Evolutionary conservation across 1,284 basidiomycete genomes (phyloP).

Genomic region (Melampsora larici-populina): DNA sequence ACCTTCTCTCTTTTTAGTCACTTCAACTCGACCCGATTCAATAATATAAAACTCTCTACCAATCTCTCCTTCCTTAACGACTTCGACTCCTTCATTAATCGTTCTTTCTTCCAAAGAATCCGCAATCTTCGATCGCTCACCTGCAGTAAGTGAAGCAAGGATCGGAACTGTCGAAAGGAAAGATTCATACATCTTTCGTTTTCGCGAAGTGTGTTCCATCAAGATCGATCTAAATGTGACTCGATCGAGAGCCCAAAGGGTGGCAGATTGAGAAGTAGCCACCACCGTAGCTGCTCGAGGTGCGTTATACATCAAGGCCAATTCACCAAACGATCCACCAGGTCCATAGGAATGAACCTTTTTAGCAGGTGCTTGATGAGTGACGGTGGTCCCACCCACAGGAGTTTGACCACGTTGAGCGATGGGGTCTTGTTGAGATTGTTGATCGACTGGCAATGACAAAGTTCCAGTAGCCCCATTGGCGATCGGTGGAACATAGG

Average conservation of each 20-base stretch:
- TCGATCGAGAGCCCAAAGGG: slow-evolving; percentile 90
- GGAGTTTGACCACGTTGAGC: background rate
- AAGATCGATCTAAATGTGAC: slow-evolving; percentile 99
- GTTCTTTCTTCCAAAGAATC: slow-evolving; percentile 84
- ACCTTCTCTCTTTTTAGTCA: slow-evolving; percentile 69
- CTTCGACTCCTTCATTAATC: slow-evolving; percentile 76
- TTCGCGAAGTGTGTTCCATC: slow-evolving; percentile 69
- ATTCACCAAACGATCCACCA: slow-evolving; percentile 88
- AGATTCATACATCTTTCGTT: slow-evolving; percentile 89
- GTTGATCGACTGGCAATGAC: slow-evolving; percentile 43
- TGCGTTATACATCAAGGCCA: slow-evolving; percentile 96
- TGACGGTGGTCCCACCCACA: slow-evolving; percentile 20
- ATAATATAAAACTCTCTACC: slow-evolving; percentile 97
- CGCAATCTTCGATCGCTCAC: slow-evolving; percentile 92
- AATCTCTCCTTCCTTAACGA: slow-evolving; percentile 86
- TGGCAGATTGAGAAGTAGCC: slow-evolving; percentile 70
- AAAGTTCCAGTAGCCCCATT: slow-evolving; percentile 44
- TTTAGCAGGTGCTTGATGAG: slow-evolving; percentile 59
- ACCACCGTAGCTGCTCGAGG: slow-evolving; percentile 91
- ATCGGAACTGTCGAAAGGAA: slow-evolving; percentile 90
- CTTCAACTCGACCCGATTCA: slow-evolving; percentile 84
- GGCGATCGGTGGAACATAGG: slow-evolving; percentile 59
- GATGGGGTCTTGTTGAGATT: slow-evolving; percentile 22
- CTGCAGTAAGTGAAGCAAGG: slow-evolving; percentile 75
- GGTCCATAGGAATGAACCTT: slow-evolving; percentile 80